phyloP scores from a whole-genome alignment of 805 yeast species.

The Starmerella bombicola region DNA sequence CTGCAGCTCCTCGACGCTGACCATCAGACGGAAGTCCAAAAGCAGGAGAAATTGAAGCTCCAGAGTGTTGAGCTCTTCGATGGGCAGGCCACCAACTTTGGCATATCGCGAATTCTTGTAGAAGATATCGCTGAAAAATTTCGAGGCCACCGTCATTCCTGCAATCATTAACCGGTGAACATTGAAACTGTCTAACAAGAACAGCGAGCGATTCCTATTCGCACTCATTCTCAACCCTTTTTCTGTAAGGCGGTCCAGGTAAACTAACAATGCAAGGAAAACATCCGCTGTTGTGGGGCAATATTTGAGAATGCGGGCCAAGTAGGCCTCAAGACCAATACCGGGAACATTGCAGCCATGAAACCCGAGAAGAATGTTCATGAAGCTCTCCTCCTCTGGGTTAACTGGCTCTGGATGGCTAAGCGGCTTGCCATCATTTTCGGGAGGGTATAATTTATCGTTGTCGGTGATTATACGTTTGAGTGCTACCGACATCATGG shows the following conservation, averaged over 20 bases:
- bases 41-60: slow-evolving; percentile 79
- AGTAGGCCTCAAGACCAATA: slow-evolving; percentile 79
- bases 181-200: slow-evolving; percentile 92
- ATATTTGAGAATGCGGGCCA: slow-evolving; percentile 81
- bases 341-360: slow-evolving; percentile 96
- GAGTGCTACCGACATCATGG: slow-evolving; percentile 74
- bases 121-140: slow-evolving; percentile 64
- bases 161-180: slow-evolving; percentile 88
- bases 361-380: slow-evolving; percentile 54
- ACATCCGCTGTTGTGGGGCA: slow-evolving; percentile 99
- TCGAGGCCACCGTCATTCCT: slow-evolving; percentile 90
- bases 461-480: slow-evolving; percentile 84
- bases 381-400: slow-evolving; percentile 22
- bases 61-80: slow-evolving; percentile 66
- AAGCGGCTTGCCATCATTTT: slow-evolving; percentile 21
- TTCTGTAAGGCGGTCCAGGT: slow-evolving; percentile 87
- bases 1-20: slow-evolving; percentile 81
- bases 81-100: slow-evolving; percentile 67
- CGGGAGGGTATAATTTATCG: slow-evolving; percentile 65
- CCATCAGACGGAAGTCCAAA: slow-evolving; percentile 75
- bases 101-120: slow-evolving; percentile 91
- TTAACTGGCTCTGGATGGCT: slow-evolving; percentile 22
- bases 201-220: slow-evolving; percentile 32
- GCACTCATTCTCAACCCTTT: slow-evolving; percentile 33
- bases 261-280: slow-evolving; percentile 75